Base-by-base conservation (phyloP, 768 basidiomycete species). In the Xerocomellus chrysenteron region DNA sequence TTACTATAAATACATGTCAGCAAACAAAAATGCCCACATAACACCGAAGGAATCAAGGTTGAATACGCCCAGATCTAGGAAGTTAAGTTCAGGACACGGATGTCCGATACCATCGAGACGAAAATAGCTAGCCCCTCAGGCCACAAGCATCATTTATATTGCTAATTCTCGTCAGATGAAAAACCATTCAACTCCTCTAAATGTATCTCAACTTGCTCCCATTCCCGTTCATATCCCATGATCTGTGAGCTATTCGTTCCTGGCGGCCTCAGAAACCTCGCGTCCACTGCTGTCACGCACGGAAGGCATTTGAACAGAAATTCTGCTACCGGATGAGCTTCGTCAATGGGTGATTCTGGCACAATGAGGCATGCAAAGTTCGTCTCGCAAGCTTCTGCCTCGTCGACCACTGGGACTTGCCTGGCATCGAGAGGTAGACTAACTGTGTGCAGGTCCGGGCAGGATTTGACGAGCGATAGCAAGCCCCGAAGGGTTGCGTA, bases 291-390 rank as follows among this genome's bases (percentile, higher is more conserved):
- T 4, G 39, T 46, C 30, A 65, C 28, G 7, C 33, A 47, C 9
- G 52, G 60, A 24, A 58, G 30, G 26, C 54, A 37, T 13, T 46
- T 32, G 7, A 17, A 53, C 24, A 66, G n/a, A 43, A 59, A 63
- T 16, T 47, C 47, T 3, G 63, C 63, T 10, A 64, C 59, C 8
- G 52, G 52, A 21, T 26, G 28, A 1, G 58, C 47, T n/a, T 53
- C 11, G 6, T 47, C 37, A 32, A 65, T 55, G 0, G 63, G 63
- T 1, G 63, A 61, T 49, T 65, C 62, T 3, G 51, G 42, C n/a
- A 52, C 21, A 0, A 26, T 26, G 48, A 61, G 41, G 2, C 4
- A 21, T 2, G 9, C 13, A 30, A 64, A 50, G 8, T 39, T 2
- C 5, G 52, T 54, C 14, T 49, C 14, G 9, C 41, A 35, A 5